Base-by-base conservation (phyloP, 306 rosid genomes). In the Cyclanthera cordifolia region DNA sequence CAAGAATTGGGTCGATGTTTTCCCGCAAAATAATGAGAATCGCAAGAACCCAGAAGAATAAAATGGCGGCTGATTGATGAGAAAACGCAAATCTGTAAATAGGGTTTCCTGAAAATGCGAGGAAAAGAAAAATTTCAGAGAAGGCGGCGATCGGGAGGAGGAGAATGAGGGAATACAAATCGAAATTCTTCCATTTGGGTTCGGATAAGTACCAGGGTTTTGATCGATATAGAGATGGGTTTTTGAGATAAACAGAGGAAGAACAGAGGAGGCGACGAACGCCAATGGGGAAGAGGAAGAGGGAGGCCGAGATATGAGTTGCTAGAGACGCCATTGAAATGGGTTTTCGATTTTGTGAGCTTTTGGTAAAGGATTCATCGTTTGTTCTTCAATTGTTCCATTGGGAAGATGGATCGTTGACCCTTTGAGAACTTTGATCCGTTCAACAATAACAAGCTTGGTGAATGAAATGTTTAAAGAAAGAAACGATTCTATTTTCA, bases 211-310 rank as follows among this genome's bases (percentile, higher is more conserved):
- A 92, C 96, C 98, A 92, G 0, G 81, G 67, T 58, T 83, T 87
- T 75, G 98, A 87, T 71, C 88, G 79, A 77, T 75, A 92, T 10
- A 80, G 83, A 64, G 96, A 81, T 14, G 95, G 96, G 83, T 76
- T 83, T 11, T 84, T 75, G 59, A 89, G 86, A 76, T 84, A 92
- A 20, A 89, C 80, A n/a, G 96, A 82, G 65, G 95, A 81, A 30
- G 93, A 85, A 63, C 73, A 82, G 37, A 81, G 82, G 9, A 92
- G 82, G 46, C 98, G 97, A 34, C 83, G 88, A 45, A 92, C 14
- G 32, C 93, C 95, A 0, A 81, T 16, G 55, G 93, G 95, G 45
- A 85, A 61, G 67, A 89, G 81, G 30, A 92, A 48, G 59, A 89
- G 75, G 34, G 82, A 87, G 1, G 85, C 93, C 6, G 93, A 77